These are phyloP conservation scores for Salvia sclarea DNA, from an alignment of 305 asterid species.

Conservation along the genomic window DNA sequence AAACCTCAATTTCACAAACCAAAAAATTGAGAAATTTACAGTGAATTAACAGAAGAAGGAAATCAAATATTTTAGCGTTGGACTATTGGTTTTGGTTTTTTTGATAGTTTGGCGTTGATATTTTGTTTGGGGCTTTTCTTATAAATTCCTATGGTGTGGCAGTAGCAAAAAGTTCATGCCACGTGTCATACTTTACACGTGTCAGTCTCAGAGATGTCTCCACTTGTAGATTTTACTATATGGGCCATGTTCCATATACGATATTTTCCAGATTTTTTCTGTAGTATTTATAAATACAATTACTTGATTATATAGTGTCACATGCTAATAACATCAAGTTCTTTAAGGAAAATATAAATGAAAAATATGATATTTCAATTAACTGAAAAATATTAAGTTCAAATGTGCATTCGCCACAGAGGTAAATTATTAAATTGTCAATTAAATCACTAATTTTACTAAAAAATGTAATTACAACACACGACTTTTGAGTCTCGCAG, in stretches of 20 bases:
- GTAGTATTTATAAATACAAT: too few relatives aligned
- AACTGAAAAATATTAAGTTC: too few relatives aligned
- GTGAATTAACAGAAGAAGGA: background rate
- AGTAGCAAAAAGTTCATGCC: slow-evolving; percentile 36
- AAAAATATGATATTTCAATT: too few relatives aligned
- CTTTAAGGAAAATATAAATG: too few relatives aligned
- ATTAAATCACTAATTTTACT: too few relatives aligned
- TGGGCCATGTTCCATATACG: background rate
- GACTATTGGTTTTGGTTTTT: background rate
- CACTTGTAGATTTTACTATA: slow-evolving; percentile 5
- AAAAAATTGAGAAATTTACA: background rate
- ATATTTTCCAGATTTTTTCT: background rate
- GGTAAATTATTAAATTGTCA: too few relatives aligned
- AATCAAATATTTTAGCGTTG: background rate
- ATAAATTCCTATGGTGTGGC: background rate
- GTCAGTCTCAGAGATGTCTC: slow-evolving; percentile 27
- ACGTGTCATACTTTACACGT: slow-evolving; percentile 51
- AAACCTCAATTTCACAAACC: background rate
- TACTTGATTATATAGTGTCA: too few relatives aligned
- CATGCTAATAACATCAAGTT: too few relatives aligned
- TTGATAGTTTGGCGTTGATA: background rate
- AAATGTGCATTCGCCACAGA: too few relatives aligned
- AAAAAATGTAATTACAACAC: too few relatives aligned
- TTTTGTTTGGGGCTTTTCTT: background rate
- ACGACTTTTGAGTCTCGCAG: too few relatives aligned